A percentile compares a stretch with the other conserved stretches of the same genome.
These are phyloP conservation scores for Pyrenochaeta sp. DNA, from an alignment of 2,329 filamentous ascomycete species.

Conservation along the genomic window DNA sequence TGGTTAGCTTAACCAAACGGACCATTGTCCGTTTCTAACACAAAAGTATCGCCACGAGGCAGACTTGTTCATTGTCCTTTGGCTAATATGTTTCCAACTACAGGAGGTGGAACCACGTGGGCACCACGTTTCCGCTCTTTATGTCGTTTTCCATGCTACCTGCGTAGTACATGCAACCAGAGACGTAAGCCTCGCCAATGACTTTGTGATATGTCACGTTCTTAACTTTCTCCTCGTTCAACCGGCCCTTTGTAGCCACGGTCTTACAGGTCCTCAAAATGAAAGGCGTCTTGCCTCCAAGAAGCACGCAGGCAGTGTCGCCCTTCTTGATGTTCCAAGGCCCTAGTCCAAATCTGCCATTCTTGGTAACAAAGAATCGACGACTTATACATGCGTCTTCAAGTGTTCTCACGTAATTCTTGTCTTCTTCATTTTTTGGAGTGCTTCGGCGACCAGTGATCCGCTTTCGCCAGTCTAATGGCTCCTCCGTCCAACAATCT, in stretches of 20 bases:
- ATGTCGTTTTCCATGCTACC: constrained; percentile 6
- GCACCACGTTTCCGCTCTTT: not conserved
- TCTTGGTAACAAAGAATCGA: constrained; percentile 10
- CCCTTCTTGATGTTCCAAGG: constrained; percentile 7
- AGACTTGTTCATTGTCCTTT: too few species aligned
- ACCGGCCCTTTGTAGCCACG: not conserved
- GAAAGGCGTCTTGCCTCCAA: constrained; percentile 10
- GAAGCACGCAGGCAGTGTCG: constrained; percentile 8
- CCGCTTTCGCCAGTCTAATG: constrained; percentile 5
- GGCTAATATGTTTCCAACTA: too few species aligned
- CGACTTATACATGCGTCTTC: constrained; percentile 4
- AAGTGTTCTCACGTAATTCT: not conserved
- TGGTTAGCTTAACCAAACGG: too few species aligned
- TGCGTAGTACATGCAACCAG: constrained; percentile 11
- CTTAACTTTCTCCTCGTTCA: not conserved
- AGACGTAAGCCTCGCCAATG: constrained; percentile 15
- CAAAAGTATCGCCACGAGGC: too few species aligned
- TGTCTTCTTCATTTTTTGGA: not conserved
- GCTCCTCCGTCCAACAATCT: constrained; percentile 2
- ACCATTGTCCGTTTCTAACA: too few species aligned
- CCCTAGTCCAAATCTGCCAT: constrained; percentile 7
- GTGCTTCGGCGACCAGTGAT: not conserved
- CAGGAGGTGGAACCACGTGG: not conserved
- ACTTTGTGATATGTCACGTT: constrained; percentile 3
- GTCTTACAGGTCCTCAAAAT: constrained; percentile 2